Percentiles rank a stretch among this genome's conserved stretches.
phyloP scores from a whole-genome alignment of 768 basidiomycete species.

The Serendipita indica region DNA sequence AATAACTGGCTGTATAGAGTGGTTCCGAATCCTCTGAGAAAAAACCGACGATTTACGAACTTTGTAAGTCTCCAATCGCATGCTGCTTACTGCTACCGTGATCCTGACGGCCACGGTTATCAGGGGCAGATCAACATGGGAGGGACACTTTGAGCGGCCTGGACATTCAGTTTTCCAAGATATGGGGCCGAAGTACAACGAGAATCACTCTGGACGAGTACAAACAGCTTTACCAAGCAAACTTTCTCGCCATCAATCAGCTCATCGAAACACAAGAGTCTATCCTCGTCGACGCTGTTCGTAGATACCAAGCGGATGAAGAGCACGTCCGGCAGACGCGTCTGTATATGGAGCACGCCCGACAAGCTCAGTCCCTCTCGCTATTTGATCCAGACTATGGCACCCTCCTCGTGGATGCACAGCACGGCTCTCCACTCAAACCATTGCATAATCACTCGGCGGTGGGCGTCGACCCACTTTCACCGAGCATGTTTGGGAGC shows the following conservation, averaged over 20 bases:
- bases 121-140: background rate
- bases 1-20: too few species aligned
- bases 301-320: background rate
- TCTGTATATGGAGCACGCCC: background rate
- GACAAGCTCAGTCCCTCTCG: background rate
- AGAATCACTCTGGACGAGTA: background rate
- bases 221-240: background rate
- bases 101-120: too few species aligned
- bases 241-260: background rate
- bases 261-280: background rate
- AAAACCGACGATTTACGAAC: background rate
- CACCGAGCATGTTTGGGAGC: too few species aligned
- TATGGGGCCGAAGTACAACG: background rate
- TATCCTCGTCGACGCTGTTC: background rate
- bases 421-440: background rate
- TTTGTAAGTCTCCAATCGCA: background rate
- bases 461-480: background rate
- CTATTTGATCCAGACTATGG: slow-evolving; percentile 1
- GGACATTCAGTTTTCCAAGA: background rate
- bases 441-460: background rate
- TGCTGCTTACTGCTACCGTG: background rate
- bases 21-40: background rate
- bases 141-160: background rate
- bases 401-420: background rate
- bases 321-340: background rate